Evolutionary conservation across 257 asterid species (phyloP).

Genomic region (Solanum chmielewskii): DNA sequence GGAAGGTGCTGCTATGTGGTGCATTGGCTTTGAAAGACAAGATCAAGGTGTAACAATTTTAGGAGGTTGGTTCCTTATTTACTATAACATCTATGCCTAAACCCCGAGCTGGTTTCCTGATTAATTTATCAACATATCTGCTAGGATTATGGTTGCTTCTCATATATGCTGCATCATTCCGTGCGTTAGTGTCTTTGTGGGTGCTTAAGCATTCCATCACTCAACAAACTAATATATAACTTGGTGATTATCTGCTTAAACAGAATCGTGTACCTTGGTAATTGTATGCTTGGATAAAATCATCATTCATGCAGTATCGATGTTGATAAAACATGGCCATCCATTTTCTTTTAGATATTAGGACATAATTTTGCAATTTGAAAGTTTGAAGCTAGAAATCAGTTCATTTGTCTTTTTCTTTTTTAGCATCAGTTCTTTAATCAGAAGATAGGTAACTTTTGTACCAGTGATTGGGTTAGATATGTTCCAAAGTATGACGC

Average conservation of each 20-base stretch:
- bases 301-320: not conserved
- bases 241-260: not conserved
- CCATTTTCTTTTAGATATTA: not conserved
- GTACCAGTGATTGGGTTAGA: not conserved
- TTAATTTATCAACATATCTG: not conserved
- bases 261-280: not conserved
- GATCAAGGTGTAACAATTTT: constrained; percentile 58
- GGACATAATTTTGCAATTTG: not conserved
- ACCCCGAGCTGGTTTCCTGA: not conserved
- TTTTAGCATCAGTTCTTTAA: not conserved
- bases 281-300: not conserved
- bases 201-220: not conserved
- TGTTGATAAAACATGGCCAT: not conserved
- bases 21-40: constrained; percentile 75
- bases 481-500: not conserved
- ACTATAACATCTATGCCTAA: not conserved
- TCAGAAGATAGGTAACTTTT: not conserved
- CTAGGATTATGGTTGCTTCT: not conserved
- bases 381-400: not conserved
- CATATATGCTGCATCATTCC: not conserved
- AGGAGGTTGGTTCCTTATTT: constrained; percentile 57
- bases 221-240: not conserved
- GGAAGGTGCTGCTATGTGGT: constrained; percentile 84
- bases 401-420: not conserved
- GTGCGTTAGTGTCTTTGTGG: not conserved